Evolutionary conservation across 192 early-diverging fungal genomes (phyloP).

Genomic region (Mortierella alpina): DNA sequence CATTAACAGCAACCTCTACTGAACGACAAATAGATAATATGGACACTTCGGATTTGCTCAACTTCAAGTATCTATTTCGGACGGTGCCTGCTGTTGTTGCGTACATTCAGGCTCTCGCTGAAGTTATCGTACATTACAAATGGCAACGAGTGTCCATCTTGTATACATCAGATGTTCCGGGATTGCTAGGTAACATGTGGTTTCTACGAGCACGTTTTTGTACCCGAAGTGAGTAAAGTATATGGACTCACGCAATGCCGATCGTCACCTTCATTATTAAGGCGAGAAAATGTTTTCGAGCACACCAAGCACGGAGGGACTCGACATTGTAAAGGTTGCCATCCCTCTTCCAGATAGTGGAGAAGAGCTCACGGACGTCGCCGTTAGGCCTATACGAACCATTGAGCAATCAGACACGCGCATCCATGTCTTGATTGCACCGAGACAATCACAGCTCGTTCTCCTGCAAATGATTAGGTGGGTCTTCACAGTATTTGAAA

Average conservation of each 20-base stretch:
- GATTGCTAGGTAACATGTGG: constrained; percentile 12
- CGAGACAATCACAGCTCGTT: neutral
- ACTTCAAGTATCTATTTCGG: constrained; percentile 25
- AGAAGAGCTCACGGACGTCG: neutral
- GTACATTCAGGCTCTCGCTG: constrained; percentile 3
- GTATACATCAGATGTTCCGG: constrained; percentile 26
- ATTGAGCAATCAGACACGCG: constrained; percentile 21
- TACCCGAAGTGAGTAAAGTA: neutral
- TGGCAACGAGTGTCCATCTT: constrained; percentile 31
- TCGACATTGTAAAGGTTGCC: constrained; percentile 6
- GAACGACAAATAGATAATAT: constrained; percentile 20
- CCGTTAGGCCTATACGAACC: neutral
- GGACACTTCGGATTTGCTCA: constrained; percentile 6
- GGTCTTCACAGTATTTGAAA: neutral
- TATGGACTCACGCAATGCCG: neutral
- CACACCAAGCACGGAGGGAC: neutral
- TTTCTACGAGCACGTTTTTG: neutral
- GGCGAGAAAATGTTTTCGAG: constrained; percentile 30
- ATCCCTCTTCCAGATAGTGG: constrained; percentile 15
- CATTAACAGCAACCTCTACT: neutral
- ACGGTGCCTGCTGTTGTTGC: constrained; percentile 14
- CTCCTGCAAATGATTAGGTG: constrained; percentile 20
- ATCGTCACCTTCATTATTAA: neutral
- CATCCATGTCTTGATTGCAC: constrained; percentile 29
- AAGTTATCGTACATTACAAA: constrained; percentile 14